A percentile compares a stretch with the other conserved stretches of the same genome.
phyloP scores from a whole-genome alignment of 495 filamentous ascomycete genomes.

The Cladorrhinum samala region DNA sequence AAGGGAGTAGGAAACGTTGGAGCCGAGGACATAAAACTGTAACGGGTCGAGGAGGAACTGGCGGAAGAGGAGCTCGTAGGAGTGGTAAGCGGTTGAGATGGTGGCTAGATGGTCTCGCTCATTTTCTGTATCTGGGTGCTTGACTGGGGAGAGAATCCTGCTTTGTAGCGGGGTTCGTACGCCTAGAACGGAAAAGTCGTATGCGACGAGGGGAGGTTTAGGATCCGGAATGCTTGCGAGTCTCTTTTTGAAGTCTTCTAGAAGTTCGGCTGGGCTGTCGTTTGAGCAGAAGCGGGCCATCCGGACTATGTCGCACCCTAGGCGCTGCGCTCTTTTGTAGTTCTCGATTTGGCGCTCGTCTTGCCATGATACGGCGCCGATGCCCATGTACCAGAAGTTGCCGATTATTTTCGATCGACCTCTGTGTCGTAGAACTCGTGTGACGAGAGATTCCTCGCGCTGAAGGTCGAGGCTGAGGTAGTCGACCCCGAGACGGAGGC shows the following conservation, averaged over 20 bases:
- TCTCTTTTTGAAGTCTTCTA: constrained; percentile 50
- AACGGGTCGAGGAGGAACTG: constrained; percentile 58
- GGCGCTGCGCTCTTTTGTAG: constrained; percentile 50
- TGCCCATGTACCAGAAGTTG: constrained; percentile 48
- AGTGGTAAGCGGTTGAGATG: constrained; percentile 41
- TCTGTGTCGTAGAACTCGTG: constrained; percentile 48
- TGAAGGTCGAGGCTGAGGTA: constrained; percentile 64
- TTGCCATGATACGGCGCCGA: constrained; percentile 54
- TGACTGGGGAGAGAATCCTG: constrained; percentile 60
- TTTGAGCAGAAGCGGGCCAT: constrained; percentile 57
- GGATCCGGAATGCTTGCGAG: constrained; percentile 46
- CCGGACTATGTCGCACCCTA: constrained; percentile 67
- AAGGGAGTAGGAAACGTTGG: constrained; percentile 66
- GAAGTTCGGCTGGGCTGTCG: constrained; percentile 52
- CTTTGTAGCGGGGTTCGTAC: constrained; percentile 64
- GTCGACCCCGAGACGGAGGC: constrained; percentile 66
- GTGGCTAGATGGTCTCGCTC: constrained; percentile 40
- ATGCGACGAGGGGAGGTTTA: constrained; percentile 59
- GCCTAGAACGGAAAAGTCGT: constrained; percentile 64
- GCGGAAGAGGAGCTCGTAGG: constrained; percentile 47
- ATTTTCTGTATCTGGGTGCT: constrained; percentile 56
- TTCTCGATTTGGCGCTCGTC: constrained; percentile 50
- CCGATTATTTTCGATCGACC: constrained; percentile 74
- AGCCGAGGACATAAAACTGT: constrained; percentile 69
- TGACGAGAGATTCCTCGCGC: constrained; percentile 45